phyloP scores from a whole-genome alignment of 352 stramenopile genomes.

The Phytopythium oedochilum region DNA sequence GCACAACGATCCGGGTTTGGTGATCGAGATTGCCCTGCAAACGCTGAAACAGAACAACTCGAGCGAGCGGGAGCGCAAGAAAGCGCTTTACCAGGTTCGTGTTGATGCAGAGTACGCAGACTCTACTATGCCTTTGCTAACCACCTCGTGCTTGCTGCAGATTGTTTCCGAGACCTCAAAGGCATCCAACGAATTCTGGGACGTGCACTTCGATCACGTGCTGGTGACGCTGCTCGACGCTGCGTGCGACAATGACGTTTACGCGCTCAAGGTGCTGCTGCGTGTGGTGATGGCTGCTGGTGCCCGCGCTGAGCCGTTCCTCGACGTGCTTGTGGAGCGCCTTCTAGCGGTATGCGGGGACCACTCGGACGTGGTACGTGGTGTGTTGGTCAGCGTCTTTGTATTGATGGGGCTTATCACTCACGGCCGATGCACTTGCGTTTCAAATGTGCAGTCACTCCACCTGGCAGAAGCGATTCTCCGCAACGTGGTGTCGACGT shows the following conservation, averaged over 20 bases:
- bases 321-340: slow-evolving; percentile 51
- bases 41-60: slow-evolving; percentile 46
- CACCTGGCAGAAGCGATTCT: slow-evolving; percentile 57
- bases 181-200: slow-evolving; percentile 24
- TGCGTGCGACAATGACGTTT: slow-evolving; percentile 36
- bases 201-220: slow-evolving; percentile 35
- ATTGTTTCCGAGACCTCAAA: slow-evolving; percentile 23
- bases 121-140: neutral
- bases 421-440: neutral
- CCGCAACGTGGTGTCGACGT: slow-evolving; percentile 23
- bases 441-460: slow-evolving; percentile 18
- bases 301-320: slow-evolving; percentile 39
- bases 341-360: slow-evolving; percentile 42
- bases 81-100: slow-evolving; percentile 45
- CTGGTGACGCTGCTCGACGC: slow-evolving; percentile 39
- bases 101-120: neutral
- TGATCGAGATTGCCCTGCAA: slow-evolving; percentile 41
- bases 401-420: no score
- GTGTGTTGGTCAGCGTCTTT: no score
- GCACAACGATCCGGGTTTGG: neutral
- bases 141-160: slow-evolving; percentile 11
- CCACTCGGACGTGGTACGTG: slow-evolving; percentile 39
- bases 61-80: slow-evolving; percentile 27
- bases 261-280: slow-evolving; percentile 51
- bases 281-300: slow-evolving; percentile 35